These are phyloP conservation scores for Westerdykella aurantiaca DNA, from an alignment of 2,329 filamentous ascomycete genomes.

Conservation along the genomic window DNA sequence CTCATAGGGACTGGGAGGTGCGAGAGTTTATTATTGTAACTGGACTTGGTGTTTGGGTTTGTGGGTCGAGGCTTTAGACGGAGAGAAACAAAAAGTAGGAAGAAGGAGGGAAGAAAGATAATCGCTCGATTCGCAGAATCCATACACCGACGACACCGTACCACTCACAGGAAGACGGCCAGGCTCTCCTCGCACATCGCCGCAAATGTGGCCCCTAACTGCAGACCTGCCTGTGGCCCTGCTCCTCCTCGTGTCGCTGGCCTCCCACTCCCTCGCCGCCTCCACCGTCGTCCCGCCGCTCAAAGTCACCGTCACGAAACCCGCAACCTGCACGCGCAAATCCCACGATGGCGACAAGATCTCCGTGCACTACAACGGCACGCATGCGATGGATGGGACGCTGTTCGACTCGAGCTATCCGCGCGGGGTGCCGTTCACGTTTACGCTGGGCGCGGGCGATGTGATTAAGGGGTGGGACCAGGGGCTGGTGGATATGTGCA, in stretches of 20 bases:
- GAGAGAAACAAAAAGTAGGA: too few species aligned
- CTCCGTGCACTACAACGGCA: constrained; percentile 47
- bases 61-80: too few species aligned
- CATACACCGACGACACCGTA: too few species aligned
- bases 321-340: constrained; percentile 41
- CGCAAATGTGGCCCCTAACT: too few species aligned
- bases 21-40: too few species aligned
- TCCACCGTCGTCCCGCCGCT: constrained; percentile 11
- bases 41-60: too few species aligned
- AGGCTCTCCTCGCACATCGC: neutral
- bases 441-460: constrained; percentile 70
- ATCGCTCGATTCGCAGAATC: too few species aligned
- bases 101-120: too few species aligned
- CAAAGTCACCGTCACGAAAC: constrained; percentile 40
- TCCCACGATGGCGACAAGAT: constrained; percentile 44
- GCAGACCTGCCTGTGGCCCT: constrained; percentile 12
- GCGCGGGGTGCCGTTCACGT: constrained; percentile 67
- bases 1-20: too few species aligned
- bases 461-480: constrained; percentile 96
- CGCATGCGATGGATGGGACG: constrained; percentile 54
- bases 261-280: constrained; percentile 18
- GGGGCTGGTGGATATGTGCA: constrained; percentile 87
- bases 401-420: constrained; percentile 84
- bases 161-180: too few species aligned
- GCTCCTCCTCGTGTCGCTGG: constrained; percentile 10